Evolutionary conservation across 2,329 filamentous ascomycete genomes (phyloP).

Genomic region (Ramichloridium luteum): DNA sequence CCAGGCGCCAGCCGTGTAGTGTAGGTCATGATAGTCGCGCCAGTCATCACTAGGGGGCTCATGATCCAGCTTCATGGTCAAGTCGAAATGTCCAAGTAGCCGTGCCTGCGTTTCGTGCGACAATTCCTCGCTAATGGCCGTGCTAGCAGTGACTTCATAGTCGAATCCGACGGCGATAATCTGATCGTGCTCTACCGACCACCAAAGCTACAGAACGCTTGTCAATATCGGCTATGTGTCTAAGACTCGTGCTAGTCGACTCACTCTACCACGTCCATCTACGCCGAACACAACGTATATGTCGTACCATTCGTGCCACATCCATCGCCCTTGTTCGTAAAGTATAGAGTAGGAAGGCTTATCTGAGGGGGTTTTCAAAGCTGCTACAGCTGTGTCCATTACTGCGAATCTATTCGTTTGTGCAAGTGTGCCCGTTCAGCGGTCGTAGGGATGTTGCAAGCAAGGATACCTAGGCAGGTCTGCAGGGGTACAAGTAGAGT

Average conservation of each 20-base stretch:
- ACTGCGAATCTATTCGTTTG: no score
- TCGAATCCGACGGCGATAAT: background rate
- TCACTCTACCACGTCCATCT: background rate
- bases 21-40: background rate
- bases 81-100: background rate
- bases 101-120: background rate
- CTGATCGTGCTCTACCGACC: background rate
- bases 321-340: background rate
- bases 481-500: no score
- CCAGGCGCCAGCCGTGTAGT: background rate
- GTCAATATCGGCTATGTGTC: background rate
- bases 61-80: background rate
- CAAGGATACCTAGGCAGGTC: no score
- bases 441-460: no score
- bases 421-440: no score
- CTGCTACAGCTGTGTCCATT: conserved; percentile 1
- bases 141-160: background rate
- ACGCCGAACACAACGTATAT: background rate
- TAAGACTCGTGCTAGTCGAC: background rate
- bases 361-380: no score
- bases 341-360: background rate
- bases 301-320: background rate
- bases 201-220: conserved; percentile 1
- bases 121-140: background rate
- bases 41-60: no score